Base-by-base conservation (phyloP, 208 protist species). In the Leptomonas pyrrhocoris region DNA sequence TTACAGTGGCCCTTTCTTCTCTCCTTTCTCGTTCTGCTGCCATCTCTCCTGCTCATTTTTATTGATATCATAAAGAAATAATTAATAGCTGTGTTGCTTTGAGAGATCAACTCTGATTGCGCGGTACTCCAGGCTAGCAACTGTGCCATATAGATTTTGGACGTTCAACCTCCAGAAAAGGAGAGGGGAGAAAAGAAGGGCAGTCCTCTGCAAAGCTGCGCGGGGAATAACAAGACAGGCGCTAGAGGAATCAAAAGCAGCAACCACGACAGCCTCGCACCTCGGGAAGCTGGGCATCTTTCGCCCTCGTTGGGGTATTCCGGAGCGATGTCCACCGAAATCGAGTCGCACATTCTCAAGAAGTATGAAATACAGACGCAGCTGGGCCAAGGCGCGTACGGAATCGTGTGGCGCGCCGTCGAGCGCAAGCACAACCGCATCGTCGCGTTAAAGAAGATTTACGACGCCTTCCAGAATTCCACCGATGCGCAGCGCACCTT, bases 381-480 rank as follows among this genome's bases (percentile, higher is more conserved):
- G 84, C 68, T 98, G 28, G 97, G 97, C 18, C 95, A 98, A 60
- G 97, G 97, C 2, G 94, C 97, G 18, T 98, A 98, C 73, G 96
- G 97, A 48, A 97, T 98, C 53, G 97, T 98, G 45, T 98, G 94
- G 94, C 86, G 96, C 30, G 96, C 95, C 1, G 78, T 94, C 4
- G 96, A 99, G 56, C 93, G 89, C 21, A 89, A 92, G 28, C 96
- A 96, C 18, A 80, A 83, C 45, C 84, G 97, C 53, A 86, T 90
- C 13, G 94, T 99, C 7, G 98, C 98, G 2, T 70, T 99, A 19
- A 99, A 99, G 73, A 99, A 99, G 73, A 98, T 98, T 53, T 98
- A 98, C 68, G 97, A 98, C 48, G 96, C 97, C 18, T 98, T 98
- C 58, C 97, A 96, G 68, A 96, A 97, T 74, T 82, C 89, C 13